Evolutionary conservation across 139 green algal genomes (phyloP).

Genomic region (Picochlorum costavermella): DNA sequence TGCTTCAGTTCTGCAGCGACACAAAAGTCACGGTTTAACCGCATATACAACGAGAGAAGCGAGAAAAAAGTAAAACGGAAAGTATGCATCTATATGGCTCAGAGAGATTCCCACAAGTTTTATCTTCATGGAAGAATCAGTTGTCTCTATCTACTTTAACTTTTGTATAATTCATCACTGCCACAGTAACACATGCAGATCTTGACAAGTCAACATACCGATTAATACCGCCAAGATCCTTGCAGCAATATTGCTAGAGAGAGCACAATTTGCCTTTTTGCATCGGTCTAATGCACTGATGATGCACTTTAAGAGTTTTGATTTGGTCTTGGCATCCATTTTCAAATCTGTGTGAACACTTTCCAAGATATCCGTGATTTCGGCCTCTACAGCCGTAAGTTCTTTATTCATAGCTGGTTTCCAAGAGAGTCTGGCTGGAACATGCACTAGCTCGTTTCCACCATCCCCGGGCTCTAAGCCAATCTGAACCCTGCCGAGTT

Average conservation of each 20-base stretch:
- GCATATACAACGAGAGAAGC: not conserved
- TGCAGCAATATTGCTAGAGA: no score
- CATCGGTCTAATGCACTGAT: no score
- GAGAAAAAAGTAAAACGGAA: not conserved
- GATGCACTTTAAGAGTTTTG: no score
- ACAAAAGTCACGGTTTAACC: not conserved
- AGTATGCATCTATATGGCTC: not conserved
- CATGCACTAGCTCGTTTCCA: conserved; percentile 3
- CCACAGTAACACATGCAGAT: not conserved
- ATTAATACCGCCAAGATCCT: no score
- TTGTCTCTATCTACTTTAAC: conserved; percentile 20
- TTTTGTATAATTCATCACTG: conserved; percentile 9
- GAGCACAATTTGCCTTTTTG: no score
- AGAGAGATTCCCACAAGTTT: conserved; percentile 18
- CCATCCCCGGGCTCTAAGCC: not conserved
- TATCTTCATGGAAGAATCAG: conserved; percentile 15
- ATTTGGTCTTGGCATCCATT: no score
- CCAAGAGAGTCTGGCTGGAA: not conserved
- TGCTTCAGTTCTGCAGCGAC: conserved; percentile 9
- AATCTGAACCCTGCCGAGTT: not conserved
- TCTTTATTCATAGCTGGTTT: no score
- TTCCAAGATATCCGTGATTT: no score
- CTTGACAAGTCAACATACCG: no score
- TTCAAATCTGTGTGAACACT: no score
- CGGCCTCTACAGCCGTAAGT: no score